Base-by-base conservation (phyloP, 2,329 filamentous ascomycete genomes). In the Curvularia spicifera region DNA sequence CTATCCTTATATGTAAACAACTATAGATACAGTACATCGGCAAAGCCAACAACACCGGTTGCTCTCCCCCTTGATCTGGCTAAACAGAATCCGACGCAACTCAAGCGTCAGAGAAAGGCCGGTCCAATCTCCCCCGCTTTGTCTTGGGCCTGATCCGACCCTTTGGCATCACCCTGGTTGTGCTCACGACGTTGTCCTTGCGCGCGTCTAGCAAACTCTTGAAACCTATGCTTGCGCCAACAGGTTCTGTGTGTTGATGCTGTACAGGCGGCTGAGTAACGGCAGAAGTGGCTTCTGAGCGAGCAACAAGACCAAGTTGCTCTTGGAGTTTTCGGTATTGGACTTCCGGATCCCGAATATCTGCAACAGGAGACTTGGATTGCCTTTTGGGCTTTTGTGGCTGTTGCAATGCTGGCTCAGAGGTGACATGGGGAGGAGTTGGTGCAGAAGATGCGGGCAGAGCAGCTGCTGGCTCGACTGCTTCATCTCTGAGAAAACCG, bases 281-380 rank as follows among this genome's bases (percentile, higher is more conserved):
- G 6, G 26, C 15, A 26, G 42, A 9, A 10, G 39, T 31, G 24
- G 48, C n/a, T 39, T 35, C 43, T 4, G 45, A 33, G 10, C 49
- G 44, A 22, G 31, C 35, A 26, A 43, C 26, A 37, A 61, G 50
- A 22, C 60, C 63, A 7, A 65, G 40, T 43, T 56, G 53, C 46
- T 61, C 56, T 42, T 63, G 57, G 1, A 63, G 56, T 24, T 44
- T 61, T 33, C 53, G 44, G 51, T 63, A 63, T 50, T 65, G 60
- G 5, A 53, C 12, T 51, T 63, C 63, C n/a, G 62, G 57, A 13
- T 64, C 57, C 33, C 44, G 43, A 1, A n/a, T 5, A 22, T 54
- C 53, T 13, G 26, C 9, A 37, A 31, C n/a, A 44, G 20, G 12
- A 20, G 20, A 15, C 42, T 20, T 18, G 9, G 54, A 7, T 26